Evolutionary conservation across 768 basidiomycete species (phyloP), one percentile per base, ranked within the genome.

Genomic region (Pisolithus albus): DNA sequence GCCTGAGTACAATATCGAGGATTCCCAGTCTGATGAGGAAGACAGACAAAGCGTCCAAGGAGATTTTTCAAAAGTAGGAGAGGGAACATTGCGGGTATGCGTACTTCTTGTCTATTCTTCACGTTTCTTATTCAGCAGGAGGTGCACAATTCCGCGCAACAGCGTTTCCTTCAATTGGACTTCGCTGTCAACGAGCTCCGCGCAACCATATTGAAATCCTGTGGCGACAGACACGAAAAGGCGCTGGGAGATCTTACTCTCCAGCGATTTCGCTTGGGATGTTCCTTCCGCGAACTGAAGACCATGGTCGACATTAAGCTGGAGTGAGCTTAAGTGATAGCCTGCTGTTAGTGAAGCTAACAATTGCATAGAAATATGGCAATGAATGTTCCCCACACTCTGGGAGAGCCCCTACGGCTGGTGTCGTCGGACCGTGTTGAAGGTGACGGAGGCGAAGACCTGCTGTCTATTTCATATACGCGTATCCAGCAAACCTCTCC

Each of bases 131-230:
- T 32, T 50, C 19, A 21, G 47, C 57, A 39, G 62, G 28, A 40
- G 21, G 5, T 34, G 21, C 40, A 70, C 68, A 60, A 59, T 47
- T 64, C 65, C 23, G 72, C 76, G 28, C 71, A 70, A 46, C 82
- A 83, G 59, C 79, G 78, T 52, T 75, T 81, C 1, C 90, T 98
- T 55, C 88, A 96, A 65, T 72, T 98, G 53, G 75, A 85, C 51
- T 98, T 99, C 71, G 75, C 82, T 30, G 96, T 98, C 36, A 88
- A 92, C 48, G 79, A 80, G 46, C 74, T 99, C 11, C 77, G 87
- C 45, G 90, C 85, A 0, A 81, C 85, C 2, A 72, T 99, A 37
- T 91, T 80, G 58, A 91, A 86, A 58, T 82, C 86, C 3, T 72
- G 70, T 28, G 53, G 70, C 5, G 76, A 85, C 38, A 81, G 78